Evolutionary conservation across 176 grass and related monocot genomes (phyloP).

Genomic region (Raddia guianensis): DNA sequence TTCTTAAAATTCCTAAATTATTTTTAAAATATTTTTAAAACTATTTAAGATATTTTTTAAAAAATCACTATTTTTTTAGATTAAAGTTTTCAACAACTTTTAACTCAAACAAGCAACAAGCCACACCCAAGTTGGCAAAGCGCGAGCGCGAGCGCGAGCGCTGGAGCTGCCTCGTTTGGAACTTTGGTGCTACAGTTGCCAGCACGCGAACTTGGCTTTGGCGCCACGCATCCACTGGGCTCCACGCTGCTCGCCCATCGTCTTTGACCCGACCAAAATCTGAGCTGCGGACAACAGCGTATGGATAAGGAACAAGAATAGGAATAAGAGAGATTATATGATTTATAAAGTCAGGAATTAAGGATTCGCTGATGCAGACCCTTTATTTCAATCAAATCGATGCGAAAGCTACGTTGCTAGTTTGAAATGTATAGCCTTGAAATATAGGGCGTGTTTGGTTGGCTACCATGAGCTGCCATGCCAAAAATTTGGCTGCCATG

Average conservation of each 20-base stretch:
- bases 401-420: not conserved
- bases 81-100: no score
- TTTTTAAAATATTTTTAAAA: no score
- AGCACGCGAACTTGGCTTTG: conserved; percentile 48
- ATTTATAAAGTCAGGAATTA: conserved; percentile 4
- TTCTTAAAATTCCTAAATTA: no score
- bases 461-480: no score
- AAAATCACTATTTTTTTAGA: no score
- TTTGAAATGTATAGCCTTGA: conserved; percentile 8
- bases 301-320: conserved; percentile 34
- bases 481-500: no score
- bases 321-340: conserved; percentile 5
- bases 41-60: no score
- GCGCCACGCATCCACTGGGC: conserved; percentile 40
- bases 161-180: not conserved
- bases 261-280: conserved; percentile 37
- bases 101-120: no score
- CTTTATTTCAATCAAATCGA: not conserved
- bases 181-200: conserved; percentile 33
- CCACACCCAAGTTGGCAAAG: not conserved
- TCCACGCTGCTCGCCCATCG: conserved; percentile 25
- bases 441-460: no score
- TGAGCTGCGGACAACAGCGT: conserved; percentile 28
- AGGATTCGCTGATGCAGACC: conserved; percentile 9
- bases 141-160: not conserved